A percentile compares a stretch with the other conserved stretches of the same genome.
Conservation (phyloP, 2,329 filamentous ascomycete genomes). For the Xylaria polymorpha region DNA sequence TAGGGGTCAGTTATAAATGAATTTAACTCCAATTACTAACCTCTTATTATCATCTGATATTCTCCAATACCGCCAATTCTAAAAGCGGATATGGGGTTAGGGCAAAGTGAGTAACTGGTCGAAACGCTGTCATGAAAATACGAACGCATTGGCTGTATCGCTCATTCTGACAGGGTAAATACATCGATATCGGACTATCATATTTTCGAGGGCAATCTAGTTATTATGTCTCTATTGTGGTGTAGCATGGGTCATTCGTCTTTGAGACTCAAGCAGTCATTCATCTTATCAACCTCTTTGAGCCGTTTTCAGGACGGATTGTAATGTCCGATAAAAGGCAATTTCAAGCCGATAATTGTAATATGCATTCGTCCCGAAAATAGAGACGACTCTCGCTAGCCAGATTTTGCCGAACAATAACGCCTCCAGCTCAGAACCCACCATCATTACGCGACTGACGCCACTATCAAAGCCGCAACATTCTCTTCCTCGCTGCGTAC, state of each 20-base stretch:
- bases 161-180: not conserved
- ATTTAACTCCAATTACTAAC: not conserved
- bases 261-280: conserved; percentile 21
- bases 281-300: conserved; percentile 10
- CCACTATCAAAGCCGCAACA: conserved; percentile 85
- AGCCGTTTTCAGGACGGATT: conserved; percentile 10
- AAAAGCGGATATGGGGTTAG: not conserved
- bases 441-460: conserved; percentile 77
- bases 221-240: conserved; percentile 17
- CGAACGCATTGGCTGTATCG: not conserved
- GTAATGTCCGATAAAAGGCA: conserved; percentile 21
- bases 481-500: conserved; percentile 93
- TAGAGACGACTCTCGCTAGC: conserved; percentile 47
- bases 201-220: not conserved
- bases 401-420: conserved; percentile 48
- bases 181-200: not conserved
- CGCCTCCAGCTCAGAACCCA: conserved; percentile 46
- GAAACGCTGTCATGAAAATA: not conserved
- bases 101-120: not conserved
- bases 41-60: not conserved
- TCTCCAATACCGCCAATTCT: not conserved
- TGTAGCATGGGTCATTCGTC: conserved; percentile 6
- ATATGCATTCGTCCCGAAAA: conserved; percentile 46
- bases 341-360: conserved; percentile 36
- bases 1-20: not conserved